A percentile compares a stretch with the other conserved stretches of the same genome.
Conservation (phyloP, 2,329 filamentous ascomycete species). For the Colletotrichum sp. region DNA sequence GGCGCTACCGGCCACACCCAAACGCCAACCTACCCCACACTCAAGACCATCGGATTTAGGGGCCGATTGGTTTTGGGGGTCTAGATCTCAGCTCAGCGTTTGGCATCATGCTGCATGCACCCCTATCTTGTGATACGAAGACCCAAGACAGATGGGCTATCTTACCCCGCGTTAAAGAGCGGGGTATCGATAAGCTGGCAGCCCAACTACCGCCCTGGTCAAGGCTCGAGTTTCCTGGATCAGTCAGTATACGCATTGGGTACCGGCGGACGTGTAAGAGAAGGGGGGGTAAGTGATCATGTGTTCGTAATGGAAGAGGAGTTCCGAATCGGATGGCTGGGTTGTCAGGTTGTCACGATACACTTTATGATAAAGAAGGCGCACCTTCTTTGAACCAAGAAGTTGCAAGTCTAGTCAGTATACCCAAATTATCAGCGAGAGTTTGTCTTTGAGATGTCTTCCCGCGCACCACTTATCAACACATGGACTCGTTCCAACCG, state of each 20-base stretch:
- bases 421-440: neutral
- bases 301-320: neutral
- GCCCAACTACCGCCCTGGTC: neutral
- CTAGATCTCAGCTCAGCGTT: neutral
- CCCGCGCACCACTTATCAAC: neutral
- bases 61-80: neutral
- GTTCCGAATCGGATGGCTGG: neutral
- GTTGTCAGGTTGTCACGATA: neutral
- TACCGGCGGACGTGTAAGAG: neutral
- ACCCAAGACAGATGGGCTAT: neutral
- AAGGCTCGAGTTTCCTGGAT: neutral
- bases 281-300: neutral
- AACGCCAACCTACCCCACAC: neutral
- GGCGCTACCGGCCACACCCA: conserved; percentile 1
- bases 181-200: conserved; percentile 18
- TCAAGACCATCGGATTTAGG: neutral
- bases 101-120: neutral
- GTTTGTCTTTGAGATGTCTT: neutral
- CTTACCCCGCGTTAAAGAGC: conserved; percentile 2
- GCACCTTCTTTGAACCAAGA: neutral
- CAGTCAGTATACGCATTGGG: neutral
- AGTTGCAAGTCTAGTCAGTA: neutral
- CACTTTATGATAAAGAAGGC: neutral
- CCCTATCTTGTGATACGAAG: conserved; percentile 3
- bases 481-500: neutral